Conservation (phyloP, 371 early-diverging fungal species). For the Mortierella sp. region DNA sequence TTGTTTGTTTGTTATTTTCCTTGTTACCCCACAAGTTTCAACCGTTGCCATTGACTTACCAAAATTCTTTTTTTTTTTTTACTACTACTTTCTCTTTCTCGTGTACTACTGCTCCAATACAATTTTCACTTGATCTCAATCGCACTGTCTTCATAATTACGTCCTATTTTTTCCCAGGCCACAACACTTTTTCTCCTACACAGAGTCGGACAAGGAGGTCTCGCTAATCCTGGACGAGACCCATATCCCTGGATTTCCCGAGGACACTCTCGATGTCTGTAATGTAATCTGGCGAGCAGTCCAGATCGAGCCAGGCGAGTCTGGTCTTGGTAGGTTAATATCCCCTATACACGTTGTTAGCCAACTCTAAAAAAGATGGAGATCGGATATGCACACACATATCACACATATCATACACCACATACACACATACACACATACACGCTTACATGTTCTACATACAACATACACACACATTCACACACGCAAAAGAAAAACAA, state of each 20-base stretch:
- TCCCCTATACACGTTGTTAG: constrained; percentile 3
- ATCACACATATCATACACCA: no score
- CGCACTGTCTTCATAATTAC: neutral
- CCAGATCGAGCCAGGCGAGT: constrained; percentile 55
- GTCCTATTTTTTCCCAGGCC: constrained; percentile 13
- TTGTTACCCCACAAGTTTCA: neutral
- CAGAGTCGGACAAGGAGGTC: constrained; percentile 52
- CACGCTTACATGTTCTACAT: no score
- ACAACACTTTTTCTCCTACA: constrained; percentile 53
- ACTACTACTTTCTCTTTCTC: neutral
- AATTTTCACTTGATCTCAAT: neutral
- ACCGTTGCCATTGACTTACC: neutral
- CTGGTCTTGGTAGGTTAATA: constrained; percentile 43
- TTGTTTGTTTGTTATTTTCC: neutral
- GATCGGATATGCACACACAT: neutral
- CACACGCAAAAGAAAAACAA: neutral
- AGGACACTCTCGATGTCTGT: constrained; percentile 42
- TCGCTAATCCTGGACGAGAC: constrained; percentile 52
- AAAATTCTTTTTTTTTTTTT: neutral
- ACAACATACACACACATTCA: neutral
- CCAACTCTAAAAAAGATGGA: neutral
- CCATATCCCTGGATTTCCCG: constrained; percentile 44
- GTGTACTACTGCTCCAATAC: neutral
- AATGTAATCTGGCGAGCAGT: constrained; percentile 54
- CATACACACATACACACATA: no score